Evolutionary conservation across 2,329 filamentous ascomycete species (phyloP), one percentile per base, ranked within the genome.

Genomic region (Aspergillus sp.): DNA sequence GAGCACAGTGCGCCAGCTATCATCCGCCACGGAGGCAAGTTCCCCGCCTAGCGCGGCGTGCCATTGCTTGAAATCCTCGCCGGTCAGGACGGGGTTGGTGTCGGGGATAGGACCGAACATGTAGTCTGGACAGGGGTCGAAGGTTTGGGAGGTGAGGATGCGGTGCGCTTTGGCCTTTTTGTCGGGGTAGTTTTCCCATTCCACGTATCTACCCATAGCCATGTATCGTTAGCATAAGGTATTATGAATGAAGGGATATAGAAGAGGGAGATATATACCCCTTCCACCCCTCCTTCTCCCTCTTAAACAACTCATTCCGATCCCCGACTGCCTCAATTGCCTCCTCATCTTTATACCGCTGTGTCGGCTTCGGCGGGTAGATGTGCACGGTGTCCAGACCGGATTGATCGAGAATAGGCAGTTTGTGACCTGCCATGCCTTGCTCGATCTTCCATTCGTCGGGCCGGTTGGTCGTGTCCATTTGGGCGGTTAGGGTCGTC

Each of bases 141-240:
- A 88, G 82, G 60, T 82, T 74, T 86, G 82, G 54, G 75, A 76
- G 23, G 75, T 75, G 13, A 88, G 69, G 51, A 88, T 82, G 58
- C 84, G 79, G 50, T 83, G 80, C 0, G 85, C 88, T 49, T 82
- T 76, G 25, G 79, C 80, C 67, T 88, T 88, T 73, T 89, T 90
- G 51, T 89, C 86, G 0, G 88, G 88, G 57, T 89, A 88, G 11
- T 85, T 81, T 69, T 90, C 88, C 88, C 87, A 90, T 67, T 90
- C 88, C 5, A 91, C 80, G 62, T 89, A 90, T 7, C 84, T 74
- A 30, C 10, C 27, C 27, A 15, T 5, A 21, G 3, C 21, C 41
- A 42, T 8, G 8, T 13, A 44, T 10, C 17, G 2, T 27, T 8
- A 27, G 25, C 25, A 41, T 25, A 25, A 25, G 2, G 6, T 1